Percentiles rank a stretch among this genome's conserved stretches.
Evolutionary conservation across 1,139 yeast genomes (phyloP).

Genomic region (Tardiomyces depauwii): DNA sequence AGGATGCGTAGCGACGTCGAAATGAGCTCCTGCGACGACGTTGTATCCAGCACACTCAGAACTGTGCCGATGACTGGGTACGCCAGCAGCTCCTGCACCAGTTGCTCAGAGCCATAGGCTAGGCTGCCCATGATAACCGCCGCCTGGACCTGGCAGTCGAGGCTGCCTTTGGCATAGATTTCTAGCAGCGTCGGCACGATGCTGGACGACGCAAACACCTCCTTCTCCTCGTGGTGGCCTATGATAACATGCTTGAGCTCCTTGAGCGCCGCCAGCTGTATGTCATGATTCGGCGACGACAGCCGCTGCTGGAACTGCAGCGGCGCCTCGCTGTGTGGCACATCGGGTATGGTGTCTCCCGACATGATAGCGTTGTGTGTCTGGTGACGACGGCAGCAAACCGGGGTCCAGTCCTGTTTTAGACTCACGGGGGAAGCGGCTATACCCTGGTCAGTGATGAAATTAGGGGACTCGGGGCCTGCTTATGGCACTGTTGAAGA

Average conservation of each 20-base stretch:
- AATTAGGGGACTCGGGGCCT: too few species aligned
- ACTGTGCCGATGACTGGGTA: slow-evolving; percentile 15
- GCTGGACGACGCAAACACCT: slow-evolving; percentile 14
- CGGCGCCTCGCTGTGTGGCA: too few species aligned
- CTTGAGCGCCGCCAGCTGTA: slow-evolving; percentile 15
- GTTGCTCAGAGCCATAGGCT: slow-evolving; percentile 20
- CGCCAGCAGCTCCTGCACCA: slow-evolving; percentile 12
- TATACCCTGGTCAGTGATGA: too few species aligned
- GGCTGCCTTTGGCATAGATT: slow-evolving; percentile 13
- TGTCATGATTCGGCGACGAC: background rate
- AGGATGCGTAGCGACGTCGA: slow-evolving; percentile 17
- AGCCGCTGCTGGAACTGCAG: background rate
- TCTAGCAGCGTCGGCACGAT: slow-evolving; percentile 17
- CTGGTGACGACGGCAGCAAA: too few species aligned
- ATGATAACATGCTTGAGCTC: slow-evolving; percentile 24
- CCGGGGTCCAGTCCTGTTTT: too few species aligned
- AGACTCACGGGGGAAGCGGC: too few species aligned
- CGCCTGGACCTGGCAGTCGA: slow-evolving; percentile 19
- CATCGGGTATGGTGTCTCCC: too few species aligned
- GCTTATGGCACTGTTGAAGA: too few species aligned
- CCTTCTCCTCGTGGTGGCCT: slow-evolving; percentile 26
- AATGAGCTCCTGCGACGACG: slow-evolving; percentile 11
- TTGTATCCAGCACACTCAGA: slow-evolving; percentile 7
- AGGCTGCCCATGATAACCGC: slow-evolving; percentile 22
- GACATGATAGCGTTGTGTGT: too few species aligned